These are phyloP conservation scores for Sordariomycetes sp. DNA, from an alignment of 2,329 filamentous ascomycete species.

Conservation along the genomic window DNA sequence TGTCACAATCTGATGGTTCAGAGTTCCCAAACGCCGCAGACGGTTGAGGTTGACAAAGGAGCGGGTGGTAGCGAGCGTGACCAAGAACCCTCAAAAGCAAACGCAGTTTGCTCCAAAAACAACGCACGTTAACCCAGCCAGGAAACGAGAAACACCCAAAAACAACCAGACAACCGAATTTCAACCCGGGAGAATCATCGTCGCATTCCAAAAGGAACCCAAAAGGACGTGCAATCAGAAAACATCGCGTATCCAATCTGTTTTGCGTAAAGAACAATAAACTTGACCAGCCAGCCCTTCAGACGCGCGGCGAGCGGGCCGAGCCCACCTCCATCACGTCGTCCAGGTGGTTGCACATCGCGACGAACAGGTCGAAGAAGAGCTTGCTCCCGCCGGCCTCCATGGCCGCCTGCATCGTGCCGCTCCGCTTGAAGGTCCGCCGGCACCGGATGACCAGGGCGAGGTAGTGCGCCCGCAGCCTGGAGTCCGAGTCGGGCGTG, in stretches of 20 bases:
- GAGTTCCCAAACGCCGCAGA: background rate
- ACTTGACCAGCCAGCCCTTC: background rate
- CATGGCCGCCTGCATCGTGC: conserved; percentile 95
- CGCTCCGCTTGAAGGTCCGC: conserved; percentile 82
- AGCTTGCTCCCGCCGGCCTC: conserved; percentile 69
- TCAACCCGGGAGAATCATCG: background rate
- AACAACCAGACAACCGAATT: background rate
- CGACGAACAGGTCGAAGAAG: conserved; percentile 91
- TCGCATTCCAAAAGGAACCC: background rate
- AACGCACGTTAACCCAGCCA: background rate
- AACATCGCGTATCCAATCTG: background rate
- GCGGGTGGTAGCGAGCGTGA: background rate
- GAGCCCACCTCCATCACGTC: conserved; percentile 34
- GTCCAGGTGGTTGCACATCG: conserved; percentile 82
- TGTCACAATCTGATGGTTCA: background rate
- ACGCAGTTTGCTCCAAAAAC: background rate
- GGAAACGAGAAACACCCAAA: background rate
- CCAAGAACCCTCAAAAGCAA: too few species aligned
- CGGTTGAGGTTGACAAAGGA: background rate
- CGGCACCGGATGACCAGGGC: conserved; percentile 84
- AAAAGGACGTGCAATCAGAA: background rate
- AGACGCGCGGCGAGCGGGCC: conserved; percentile 1
- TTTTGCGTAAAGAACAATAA: background rate
- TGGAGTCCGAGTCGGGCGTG: conserved; percentile 84
- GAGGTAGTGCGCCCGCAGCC: conserved; percentile 81